These are phyloP conservation scores for Pseudohyphozyma bogoriensis DNA, from an alignment of 768 basidiomycete genomes.

Conservation along the genomic window DNA sequence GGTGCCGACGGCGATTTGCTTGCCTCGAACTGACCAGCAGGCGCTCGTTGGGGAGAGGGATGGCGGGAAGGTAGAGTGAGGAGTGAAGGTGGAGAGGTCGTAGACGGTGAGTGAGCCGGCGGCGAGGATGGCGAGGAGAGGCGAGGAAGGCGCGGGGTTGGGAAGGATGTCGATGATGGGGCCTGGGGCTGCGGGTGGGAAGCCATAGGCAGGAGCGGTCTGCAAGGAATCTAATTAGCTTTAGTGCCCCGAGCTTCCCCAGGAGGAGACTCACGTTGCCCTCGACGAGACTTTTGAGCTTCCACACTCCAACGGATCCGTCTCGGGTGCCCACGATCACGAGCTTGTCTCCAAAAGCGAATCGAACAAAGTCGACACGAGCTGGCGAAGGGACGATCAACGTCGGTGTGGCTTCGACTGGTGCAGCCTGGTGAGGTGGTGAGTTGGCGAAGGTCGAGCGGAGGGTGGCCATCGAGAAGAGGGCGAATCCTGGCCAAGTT, in stretches of 20 bases:
- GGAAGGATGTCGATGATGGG: slow-evolving; percentile 26
- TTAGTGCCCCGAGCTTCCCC: background rate
- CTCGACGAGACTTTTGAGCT: slow-evolving; percentile 24
- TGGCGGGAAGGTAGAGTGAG: background rate
- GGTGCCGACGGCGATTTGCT: slow-evolving; percentile 40
- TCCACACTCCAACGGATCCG: slow-evolving; percentile 18
- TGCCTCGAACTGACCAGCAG: slow-evolving; percentile 43
- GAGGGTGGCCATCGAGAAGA: slow-evolving; percentile 24
- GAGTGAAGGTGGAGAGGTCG: slow-evolving; percentile 8
- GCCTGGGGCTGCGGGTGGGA: slow-evolving; percentile 15
- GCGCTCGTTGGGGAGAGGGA: slow-evolving; percentile 24
- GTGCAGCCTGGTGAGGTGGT: slow-evolving; percentile 12
- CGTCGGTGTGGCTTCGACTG: background rate
- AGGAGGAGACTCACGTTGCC: slow-evolving; percentile 1
- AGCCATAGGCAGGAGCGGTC: slow-evolving; percentile 12
- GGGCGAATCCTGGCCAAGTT: slow-evolving; percentile 29
- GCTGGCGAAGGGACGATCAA: background rate
- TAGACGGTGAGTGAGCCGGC: slow-evolving; percentile 1
- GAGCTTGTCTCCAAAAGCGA: slow-evolving; percentile 26
- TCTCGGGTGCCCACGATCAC: slow-evolving; percentile 25
- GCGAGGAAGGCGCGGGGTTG: slow-evolving; percentile 7
- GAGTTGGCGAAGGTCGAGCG: slow-evolving; percentile 4
- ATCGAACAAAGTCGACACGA: slow-evolving; percentile 26
- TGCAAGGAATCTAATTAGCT: background rate
- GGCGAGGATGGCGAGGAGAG: slow-evolving; percentile 10